A percentile compares a stretch with the other conserved stretches of the same genome.
These are phyloP conservation scores for Aspergillus biplanus DNA, from an alignment of 495 filamentous ascomycete genomes.

Conservation along the genomic window DNA sequence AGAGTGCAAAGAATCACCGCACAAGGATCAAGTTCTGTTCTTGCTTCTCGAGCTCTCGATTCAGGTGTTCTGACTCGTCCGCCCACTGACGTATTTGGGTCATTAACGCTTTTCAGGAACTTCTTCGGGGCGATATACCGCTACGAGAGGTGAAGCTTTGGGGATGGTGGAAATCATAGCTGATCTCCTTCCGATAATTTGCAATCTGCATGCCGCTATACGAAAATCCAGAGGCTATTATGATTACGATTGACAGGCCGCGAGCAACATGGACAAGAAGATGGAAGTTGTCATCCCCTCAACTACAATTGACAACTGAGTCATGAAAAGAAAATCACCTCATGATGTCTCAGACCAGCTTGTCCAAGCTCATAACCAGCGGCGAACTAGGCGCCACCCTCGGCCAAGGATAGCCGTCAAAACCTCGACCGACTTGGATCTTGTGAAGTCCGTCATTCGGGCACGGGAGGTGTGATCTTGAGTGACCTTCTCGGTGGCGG, in stretches of 20 bases:
- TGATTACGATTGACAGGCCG: no score
- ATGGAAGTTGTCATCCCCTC: neutral
- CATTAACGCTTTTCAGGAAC: neutral
- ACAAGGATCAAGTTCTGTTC: neutral
- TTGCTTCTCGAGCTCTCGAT: neutral
- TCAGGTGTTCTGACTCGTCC: constrained; percentile 13
- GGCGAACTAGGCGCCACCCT: constrained; percentile 12
- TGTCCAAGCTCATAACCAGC: constrained; percentile 3
- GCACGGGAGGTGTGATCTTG: neutral
- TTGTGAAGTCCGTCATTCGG: constrained; percentile 1
- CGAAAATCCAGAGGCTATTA: no score
- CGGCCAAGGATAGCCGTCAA: constrained; percentile 3
- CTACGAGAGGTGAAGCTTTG: no score
- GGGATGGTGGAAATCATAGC: no score
- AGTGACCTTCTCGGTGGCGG: neutral
- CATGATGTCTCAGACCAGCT: constrained; percentile 6
- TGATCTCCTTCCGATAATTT: no score
- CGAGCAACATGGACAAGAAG: neutral
- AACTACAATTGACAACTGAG: neutral
- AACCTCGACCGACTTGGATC: neutral
- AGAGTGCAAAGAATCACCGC: constrained; percentile 1
- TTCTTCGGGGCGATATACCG: neutral
- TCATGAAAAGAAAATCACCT: neutral
- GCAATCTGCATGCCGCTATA: no score
- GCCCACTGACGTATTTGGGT: neutral